Evolutionary conservation across 202 grass and related monocot genomes (phyloP).

Genomic region (Alloteropsis angusta): DNA sequence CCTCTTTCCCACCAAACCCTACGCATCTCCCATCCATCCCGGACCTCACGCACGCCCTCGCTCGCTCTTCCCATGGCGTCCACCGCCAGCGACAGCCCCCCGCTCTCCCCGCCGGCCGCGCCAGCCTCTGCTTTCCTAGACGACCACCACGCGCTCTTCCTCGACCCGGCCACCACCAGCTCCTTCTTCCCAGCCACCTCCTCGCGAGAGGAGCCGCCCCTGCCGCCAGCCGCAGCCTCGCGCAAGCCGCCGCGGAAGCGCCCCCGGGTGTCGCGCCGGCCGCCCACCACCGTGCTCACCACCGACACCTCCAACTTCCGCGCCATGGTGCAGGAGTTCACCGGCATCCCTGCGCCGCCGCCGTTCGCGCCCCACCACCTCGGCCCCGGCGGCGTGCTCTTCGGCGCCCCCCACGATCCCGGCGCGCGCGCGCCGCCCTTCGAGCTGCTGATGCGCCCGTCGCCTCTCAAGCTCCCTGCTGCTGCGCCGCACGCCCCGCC

Average conservation of each 20-base stretch:
- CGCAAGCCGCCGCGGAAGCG: conserved; percentile 41
- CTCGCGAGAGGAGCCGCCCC: background rate
- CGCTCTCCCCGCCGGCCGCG: conserved; percentile 28
- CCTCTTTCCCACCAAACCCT: conserved; percentile 14
- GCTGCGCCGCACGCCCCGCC: background rate
- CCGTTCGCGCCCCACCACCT: conserved; percentile 27
- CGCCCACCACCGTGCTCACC: conserved; percentile 63
- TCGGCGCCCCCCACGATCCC: background rate
- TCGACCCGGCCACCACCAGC: background rate
- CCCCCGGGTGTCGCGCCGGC: conserved; percentile 52
- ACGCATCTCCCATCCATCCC: conserved; percentile 1
- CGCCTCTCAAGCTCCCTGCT: conserved; percentile 19
- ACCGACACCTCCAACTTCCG: conserved; percentile 67
- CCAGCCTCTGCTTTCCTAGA: conserved; percentile 2
- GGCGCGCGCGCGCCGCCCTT: background rate
- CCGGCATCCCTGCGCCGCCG: conserved; percentile 54
- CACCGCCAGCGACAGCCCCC: conserved; percentile 38
- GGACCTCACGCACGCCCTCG: background rate
- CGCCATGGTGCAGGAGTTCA: conserved; percentile 90
- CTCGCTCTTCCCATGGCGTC: conserved; percentile 37
- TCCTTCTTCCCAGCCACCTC: background rate
- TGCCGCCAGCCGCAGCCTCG: background rate
- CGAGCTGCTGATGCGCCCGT: conserved; percentile 13
- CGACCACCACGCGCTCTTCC: conserved; percentile 32
- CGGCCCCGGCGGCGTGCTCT: background rate